Evolutionary conservation across 2,329 filamentous ascomycete genomes (phyloP).

Genomic region (Septoria petroselini): DNA sequence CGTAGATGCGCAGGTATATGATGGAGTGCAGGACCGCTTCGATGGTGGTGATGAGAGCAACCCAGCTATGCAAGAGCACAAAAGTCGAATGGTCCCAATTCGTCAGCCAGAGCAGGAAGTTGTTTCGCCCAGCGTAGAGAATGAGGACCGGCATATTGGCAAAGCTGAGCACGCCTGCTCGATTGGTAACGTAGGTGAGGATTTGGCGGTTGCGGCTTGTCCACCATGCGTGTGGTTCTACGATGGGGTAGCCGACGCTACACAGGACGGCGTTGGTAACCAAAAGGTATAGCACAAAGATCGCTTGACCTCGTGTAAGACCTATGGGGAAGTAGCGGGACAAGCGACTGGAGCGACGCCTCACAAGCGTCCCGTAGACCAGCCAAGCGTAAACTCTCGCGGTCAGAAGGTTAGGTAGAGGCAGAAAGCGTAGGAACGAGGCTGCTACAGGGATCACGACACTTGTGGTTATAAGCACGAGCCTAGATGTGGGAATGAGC

Average conservation of each 20-base stretch:
- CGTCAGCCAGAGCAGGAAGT: constrained; percentile 49
- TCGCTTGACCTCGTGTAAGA: constrained; percentile 32
- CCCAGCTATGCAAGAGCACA: constrained; percentile 51
- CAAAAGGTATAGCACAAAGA: constrained; percentile 34
- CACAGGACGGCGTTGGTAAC: constrained; percentile 36
- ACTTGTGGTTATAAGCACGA: constrained; percentile 25
- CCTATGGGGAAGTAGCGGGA: constrained; percentile 20
- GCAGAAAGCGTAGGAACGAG: constrained; percentile 21
- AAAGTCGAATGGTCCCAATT: constrained; percentile 52
- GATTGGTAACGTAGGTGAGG: constrained; percentile 37
- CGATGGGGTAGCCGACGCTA: constrained; percentile 25
- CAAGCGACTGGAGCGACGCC: constrained; percentile 22
- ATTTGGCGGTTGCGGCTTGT: neutral
- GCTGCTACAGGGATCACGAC: constrained; percentile 22
- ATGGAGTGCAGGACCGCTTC: constrained; percentile 50
- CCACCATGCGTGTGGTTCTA: constrained; percentile 34
- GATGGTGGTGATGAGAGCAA: constrained; percentile 46
- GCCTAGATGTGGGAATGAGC: constrained; percentile 13
- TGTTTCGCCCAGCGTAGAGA: constrained; percentile 50
- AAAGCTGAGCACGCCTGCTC: constrained; percentile 45
- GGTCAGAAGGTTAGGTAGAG: constrained; percentile 23
- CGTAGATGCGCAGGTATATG: constrained; percentile 41
- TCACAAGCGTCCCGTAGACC: too few relatives aligned
- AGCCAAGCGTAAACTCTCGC: too few relatives aligned
- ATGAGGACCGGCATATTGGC: constrained; percentile 45